phyloP scores from a whole-genome alignment of 306 rosid genomes.

The Malus orientalis region DNA sequence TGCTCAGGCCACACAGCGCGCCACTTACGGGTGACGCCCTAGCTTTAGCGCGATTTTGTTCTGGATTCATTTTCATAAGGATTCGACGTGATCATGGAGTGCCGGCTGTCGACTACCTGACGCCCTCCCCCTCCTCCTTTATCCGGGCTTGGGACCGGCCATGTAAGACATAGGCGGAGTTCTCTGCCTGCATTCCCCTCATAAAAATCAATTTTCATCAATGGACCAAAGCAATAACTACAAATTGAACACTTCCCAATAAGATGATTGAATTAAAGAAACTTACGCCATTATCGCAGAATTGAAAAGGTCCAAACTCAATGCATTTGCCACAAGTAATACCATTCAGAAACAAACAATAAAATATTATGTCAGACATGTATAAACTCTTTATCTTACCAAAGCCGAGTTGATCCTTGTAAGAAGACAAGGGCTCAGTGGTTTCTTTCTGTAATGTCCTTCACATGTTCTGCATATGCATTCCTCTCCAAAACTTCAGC shows the following conservation, averaged over 20 bases:
- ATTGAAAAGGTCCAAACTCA: neutral
- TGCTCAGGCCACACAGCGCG: no score
- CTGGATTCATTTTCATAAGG: no score
- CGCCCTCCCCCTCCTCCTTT: no score
- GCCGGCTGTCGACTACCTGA: no score
- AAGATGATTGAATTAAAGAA: neutral
- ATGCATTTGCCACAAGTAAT: neutral
- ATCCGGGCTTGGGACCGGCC: no score
- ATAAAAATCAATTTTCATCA: neutral
- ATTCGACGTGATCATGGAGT: no score
- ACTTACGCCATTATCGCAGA: neutral
- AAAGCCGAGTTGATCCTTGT: slow-evolving; percentile 83
- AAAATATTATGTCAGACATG: neutral
- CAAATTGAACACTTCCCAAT: neutral
- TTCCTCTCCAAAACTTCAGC: slow-evolving; percentile 71
- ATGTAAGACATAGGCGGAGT: no score
- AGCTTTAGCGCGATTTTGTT: no score
- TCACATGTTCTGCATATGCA: slow-evolving; percentile 77
- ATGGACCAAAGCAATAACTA: neutral
- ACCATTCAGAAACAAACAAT: neutral
- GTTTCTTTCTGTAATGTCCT: slow-evolving; percentile 50
- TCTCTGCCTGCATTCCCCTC: neutral
- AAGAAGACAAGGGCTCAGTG: slow-evolving; percentile 80
- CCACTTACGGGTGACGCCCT: no score
- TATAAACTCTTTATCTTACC: slow-evolving; percentile 30